These are phyloP conservation scores for Xylaria curta DNA, from an alignment of 495 filamentous ascomycete species.

Conservation along the genomic window DNA sequence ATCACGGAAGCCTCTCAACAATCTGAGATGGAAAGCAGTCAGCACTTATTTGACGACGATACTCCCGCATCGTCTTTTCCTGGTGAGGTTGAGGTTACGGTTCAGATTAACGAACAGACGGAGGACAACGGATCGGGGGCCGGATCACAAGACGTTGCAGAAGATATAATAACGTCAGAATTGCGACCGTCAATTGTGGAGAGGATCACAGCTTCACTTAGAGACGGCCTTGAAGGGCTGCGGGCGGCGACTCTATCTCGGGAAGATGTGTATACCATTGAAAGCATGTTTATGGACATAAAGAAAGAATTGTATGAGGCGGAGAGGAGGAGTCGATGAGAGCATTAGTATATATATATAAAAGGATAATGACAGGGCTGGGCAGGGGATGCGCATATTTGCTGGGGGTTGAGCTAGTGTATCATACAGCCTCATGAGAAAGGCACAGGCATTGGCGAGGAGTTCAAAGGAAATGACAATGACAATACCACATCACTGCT, in stretches of 20 bases:
- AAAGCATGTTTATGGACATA: conserved; percentile 72
- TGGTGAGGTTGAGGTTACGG: conserved; percentile 15
- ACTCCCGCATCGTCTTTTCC: neutral
- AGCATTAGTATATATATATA: conserved; percentile 17
- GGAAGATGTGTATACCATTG: conserved; percentile 62
- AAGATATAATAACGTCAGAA: neutral
- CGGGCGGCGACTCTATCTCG: conserved; percentile 57
- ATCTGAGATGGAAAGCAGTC: conserved; percentile 30
- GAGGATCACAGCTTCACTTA: conserved; percentile 58
- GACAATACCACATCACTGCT: neutral
- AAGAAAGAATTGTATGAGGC: conserved; percentile 69
- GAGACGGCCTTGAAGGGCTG: conserved; percentile 57
- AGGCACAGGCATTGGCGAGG: conserved; percentile 21
- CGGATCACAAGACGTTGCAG: neutral
- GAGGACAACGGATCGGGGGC: conserved; percentile 22
- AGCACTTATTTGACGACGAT: conserved; percentile 23
- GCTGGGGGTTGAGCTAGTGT: neutral
- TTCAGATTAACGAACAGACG: conserved; percentile 18
- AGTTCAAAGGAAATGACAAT: conserved; percentile 21
- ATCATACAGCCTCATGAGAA: conserved; percentile 8
- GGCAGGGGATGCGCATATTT: neutral
- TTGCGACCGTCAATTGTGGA: conserved; percentile 32
- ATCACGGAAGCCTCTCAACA: conserved; percentile 41
- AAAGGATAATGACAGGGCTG: conserved; percentile 8
- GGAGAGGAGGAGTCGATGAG: conserved; percentile 51